Evolutionary conservation across 257 asterid species (phyloP).

Genomic region (Verbena officinalis): DNA sequence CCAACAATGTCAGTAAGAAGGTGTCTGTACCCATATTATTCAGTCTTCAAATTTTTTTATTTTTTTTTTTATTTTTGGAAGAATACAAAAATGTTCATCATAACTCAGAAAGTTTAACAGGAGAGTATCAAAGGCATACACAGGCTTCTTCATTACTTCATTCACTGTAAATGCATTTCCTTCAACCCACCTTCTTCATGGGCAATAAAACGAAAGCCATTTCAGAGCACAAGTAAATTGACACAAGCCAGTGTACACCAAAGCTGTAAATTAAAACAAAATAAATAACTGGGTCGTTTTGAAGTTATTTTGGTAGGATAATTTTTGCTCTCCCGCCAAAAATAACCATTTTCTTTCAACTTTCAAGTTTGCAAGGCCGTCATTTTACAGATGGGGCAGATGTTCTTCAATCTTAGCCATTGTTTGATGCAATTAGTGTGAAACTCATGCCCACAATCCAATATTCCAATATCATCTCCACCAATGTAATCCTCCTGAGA

Average conservation of each 20-base stretch:
- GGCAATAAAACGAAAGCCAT: conserved; percentile 17
- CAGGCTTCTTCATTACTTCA: conserved; percentile 26
- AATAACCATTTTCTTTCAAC: no score
- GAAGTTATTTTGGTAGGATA: background rate
- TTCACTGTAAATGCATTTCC: conserved; percentile 25
- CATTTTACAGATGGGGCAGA: conserved; percentile 87
- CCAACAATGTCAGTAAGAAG: conserved; percentile 7
- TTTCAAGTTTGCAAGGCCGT: conserved; percentile 58
- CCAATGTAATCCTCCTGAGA: conserved; percentile 64
- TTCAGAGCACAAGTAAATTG: conserved; percentile 20
- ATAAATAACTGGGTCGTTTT: background rate
- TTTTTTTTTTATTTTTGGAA: conserved; percentile 4
- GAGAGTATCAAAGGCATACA: conserved; percentile 13
- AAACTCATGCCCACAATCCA: conserved; percentile 85
- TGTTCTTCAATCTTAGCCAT: conserved; percentile 80
- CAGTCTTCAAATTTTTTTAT: conserved; percentile 5
- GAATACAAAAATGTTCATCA: conserved; percentile 30
- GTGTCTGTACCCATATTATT: background rate
- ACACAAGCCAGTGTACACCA: conserved; percentile 17
- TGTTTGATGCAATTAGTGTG: conserved; percentile 77
- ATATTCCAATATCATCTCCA: conserved; percentile 66
- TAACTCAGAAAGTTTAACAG: conserved; percentile 15
- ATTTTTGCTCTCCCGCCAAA: background rate
- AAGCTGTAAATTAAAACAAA: conserved; percentile 19
- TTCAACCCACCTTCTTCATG: conserved; percentile 19